Conservation (phyloP, 2,329 filamentous ascomycete species). For the Aspergillus brunneoviolaceus region DNA sequence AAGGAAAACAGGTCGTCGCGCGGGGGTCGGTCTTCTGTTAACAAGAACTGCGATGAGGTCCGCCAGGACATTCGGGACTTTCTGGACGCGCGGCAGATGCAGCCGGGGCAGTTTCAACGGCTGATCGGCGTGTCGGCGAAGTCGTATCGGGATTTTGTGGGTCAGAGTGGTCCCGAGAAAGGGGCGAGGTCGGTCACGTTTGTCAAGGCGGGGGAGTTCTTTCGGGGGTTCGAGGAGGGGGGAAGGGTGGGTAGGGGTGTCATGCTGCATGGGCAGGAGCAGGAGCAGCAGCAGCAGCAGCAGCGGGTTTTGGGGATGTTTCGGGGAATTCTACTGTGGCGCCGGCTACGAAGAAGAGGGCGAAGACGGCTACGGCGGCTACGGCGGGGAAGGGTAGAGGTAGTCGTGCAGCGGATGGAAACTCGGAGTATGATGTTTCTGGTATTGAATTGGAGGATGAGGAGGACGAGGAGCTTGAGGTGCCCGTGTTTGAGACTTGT, state of each 20-base stretch:
- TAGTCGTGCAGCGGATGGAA: constrained; percentile 20
- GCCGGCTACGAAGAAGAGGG: background rate
- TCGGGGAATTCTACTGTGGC: background rate
- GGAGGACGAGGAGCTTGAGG: constrained; percentile 48
- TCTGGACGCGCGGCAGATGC: constrained; percentile 47
- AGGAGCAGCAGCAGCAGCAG: background rate
- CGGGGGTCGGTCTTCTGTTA: background rate
- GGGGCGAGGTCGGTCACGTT: constrained; percentile 33
- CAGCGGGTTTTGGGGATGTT: background rate
- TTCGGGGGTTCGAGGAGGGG: constrained; percentile 25
- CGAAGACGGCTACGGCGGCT: background rate
- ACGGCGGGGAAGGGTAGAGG: constrained; percentile 26
- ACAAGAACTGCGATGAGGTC: constrained; percentile 34
- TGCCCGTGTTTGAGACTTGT: constrained; percentile 58
- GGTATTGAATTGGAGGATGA: constrained; percentile 51
- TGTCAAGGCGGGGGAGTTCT: constrained; percentile 37
- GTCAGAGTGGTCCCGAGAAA: constrained; percentile 28
- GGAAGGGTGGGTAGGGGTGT: constrained; percentile 45
- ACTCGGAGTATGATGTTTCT: constrained; percentile 42
- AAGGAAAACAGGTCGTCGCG: background rate
- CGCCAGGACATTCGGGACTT: constrained; percentile 45
- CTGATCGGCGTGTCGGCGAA: constrained; percentile 37
- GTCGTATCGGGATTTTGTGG: constrained; percentile 51
- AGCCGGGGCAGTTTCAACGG: constrained; percentile 44
- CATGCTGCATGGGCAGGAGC: constrained; percentile 23